Base-by-base conservation (phyloP, 495 filamentous ascomycete species). In the Neurospora tetrasperma region DNA sequence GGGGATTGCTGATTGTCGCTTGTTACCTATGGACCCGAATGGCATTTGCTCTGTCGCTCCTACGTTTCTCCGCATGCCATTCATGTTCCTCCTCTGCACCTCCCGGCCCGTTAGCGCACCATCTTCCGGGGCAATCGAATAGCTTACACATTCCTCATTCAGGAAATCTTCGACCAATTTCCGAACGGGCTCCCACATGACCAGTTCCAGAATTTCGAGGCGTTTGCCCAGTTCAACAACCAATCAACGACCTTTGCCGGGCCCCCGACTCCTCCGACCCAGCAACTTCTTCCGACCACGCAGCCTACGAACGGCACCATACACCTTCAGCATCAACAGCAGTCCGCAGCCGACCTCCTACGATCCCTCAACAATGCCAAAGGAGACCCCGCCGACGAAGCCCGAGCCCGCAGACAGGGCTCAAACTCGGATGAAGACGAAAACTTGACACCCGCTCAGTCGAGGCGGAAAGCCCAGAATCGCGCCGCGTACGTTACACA, bases 381-480 rank as follows among this genome's bases (percentile, higher is more conserved):
- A 31, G 54, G 54, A 66, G 84, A 85, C 69, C 70, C 77, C 38
- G 80, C 74, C 31, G 76, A 79, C 6, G 71, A 18, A 71, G 54
- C 54, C 20, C 74, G 90, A 89, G 79, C 70, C 68, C 79, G 80
- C 39, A 77, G 81, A 71, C 81, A 80, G 70, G 82, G 79, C 27
- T 85, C 84, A 35, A 83, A 85, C 74, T 85, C 84, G 73, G 85
- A 85, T 4, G 84, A 84, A 86, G 93, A 83, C 38, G 86, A 87
- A 42, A 84, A 85, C 44, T 79, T 90, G 78, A 93, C 89, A 42
- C 93, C 93, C 1, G 92, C 92, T 35, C 93, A 97, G 79, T 92
- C 88, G 40, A 86, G 93, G 81, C 89, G 96, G 74, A 99, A 99
- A 83, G 95, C 93, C 69, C 95, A 99, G 83, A 99, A 99, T 75